Evolutionary conservation across 495 filamentous ascomycete species (phyloP).

Genomic region (Neurospora sp.): DNA sequence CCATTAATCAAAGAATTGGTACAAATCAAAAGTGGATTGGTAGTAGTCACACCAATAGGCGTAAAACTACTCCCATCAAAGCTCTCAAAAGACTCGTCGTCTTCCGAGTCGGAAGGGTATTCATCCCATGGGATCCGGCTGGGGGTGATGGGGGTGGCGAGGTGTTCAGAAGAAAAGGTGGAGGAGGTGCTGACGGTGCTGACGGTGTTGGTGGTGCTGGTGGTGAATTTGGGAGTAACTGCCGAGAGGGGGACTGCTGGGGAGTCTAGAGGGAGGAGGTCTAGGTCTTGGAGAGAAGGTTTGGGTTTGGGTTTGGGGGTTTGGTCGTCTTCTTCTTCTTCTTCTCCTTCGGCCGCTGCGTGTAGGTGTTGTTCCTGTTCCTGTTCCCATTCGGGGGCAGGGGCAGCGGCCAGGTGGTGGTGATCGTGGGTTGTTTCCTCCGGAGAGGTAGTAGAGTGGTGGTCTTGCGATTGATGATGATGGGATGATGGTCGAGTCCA

Average conservation of each 20-base stretch:
- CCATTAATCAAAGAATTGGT: neutral
- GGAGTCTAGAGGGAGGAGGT: no score
- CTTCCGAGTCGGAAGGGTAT: neutral
- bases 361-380: neutral
- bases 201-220: neutral
- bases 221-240: neutral
- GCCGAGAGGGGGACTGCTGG: neutral
- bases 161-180: neutral
- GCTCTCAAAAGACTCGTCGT: neutral
- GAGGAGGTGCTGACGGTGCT: no score
- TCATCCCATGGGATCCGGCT: neutral
- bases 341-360: neutral
- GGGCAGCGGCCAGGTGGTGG: neutral
- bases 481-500: neutral
- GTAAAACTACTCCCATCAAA: neutral
- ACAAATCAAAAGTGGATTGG: neutral
- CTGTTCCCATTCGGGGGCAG: neutral
- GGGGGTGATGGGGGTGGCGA: neutral
- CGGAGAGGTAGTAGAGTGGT: neutral
- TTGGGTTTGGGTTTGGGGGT: neutral
- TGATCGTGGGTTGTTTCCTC: neutral
- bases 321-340: neutral
- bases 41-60: neutral
- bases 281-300: neutral
- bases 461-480: neutral